Conservation (phyloP, 495 filamentous ascomycete species). For the Penicillium antarcticum region DNA sequence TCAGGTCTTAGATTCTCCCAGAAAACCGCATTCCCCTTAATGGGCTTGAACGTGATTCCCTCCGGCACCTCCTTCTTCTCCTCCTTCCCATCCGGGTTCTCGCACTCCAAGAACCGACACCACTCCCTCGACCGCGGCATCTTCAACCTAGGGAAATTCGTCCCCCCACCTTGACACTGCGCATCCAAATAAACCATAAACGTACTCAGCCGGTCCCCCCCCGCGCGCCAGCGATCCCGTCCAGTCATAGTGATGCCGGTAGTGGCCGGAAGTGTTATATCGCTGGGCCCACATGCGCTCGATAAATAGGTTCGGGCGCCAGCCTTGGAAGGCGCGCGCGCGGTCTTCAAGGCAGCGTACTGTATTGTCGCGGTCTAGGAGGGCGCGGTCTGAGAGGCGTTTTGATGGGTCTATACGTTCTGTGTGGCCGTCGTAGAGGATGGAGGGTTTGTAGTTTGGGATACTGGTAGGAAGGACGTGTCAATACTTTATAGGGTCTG, state of each 20-base stretch:
- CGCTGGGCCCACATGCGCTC: slow-evolving; percentile 61
- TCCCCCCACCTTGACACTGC: slow-evolving; percentile 59
- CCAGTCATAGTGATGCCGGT: slow-evolving; percentile 60
- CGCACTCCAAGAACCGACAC: slow-evolving; percentile 61
- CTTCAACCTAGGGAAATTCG: slow-evolving; percentile 53
- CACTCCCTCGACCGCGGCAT: slow-evolving; percentile 44
- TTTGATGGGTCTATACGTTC: slow-evolving; percentile 44
- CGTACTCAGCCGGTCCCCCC: slow-evolving; percentile 48
- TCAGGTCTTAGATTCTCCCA: slow-evolving; percentile 68
- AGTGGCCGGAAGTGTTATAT: slow-evolving; percentile 56
- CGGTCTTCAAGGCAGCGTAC: slow-evolving; percentile 69
- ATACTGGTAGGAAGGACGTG: neutral
- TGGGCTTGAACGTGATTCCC: slow-evolving; percentile 64
- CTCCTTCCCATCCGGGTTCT: slow-evolving; percentile 18
- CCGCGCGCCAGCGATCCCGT: slow-evolving; percentile 36
- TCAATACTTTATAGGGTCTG: neutral
- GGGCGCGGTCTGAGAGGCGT: slow-evolving; percentile 56
- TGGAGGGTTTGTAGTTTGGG: slow-evolving; percentile 52
- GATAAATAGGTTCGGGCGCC: slow-evolving; percentile 55
- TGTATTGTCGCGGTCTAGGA: slow-evolving; percentile 53
- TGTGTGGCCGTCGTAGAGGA: slow-evolving; percentile 47
- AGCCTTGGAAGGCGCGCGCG: slow-evolving; percentile 69
- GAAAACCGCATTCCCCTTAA: slow-evolving; percentile 69
- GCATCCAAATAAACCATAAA: slow-evolving; percentile 64
- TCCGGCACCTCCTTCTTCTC: slow-evolving; percentile 14